phyloP scores from a whole-genome alignment of 2,329 filamentous ascomycete genomes.

The Seiridium cupressi region DNA sequence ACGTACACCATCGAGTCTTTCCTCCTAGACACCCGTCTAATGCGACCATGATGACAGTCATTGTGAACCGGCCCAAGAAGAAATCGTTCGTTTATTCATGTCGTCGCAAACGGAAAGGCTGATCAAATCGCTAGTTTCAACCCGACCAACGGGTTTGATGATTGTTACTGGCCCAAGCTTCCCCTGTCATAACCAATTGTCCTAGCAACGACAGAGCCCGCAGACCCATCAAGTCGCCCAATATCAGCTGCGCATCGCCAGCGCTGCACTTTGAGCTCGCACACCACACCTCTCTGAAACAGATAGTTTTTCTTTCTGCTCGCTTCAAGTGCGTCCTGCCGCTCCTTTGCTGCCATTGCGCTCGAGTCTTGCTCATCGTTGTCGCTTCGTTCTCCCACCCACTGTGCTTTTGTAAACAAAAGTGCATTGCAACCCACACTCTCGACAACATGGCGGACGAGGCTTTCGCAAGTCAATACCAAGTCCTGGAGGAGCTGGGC shows the following conservation, averaged over 20 bases:
- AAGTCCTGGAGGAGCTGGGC: slow-evolving; percentile 93
- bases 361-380: slow-evolving; percentile 11
- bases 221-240: not conserved
- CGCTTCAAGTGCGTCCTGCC: not conserved
- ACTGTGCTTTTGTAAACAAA: not conserved
- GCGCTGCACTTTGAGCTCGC: not conserved
- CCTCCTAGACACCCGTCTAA: slow-evolving; percentile 7
- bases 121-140: not conserved
- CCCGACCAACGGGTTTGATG: not conserved
- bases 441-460: slow-evolving; percentile 51
- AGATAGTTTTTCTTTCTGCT: slow-evolving; percentile 10
- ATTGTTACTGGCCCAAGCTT: slow-evolving; percentile 6
- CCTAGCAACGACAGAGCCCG: not conserved
- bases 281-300: slow-evolving; percentile 2
- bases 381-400: slow-evolving; percentile 8
- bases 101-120: slow-evolving; percentile 20
- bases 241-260: not conserved
- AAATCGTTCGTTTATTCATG: slow-evolving; percentile 11
- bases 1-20: slow-evolving; percentile 12
- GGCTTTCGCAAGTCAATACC: slow-evolving; percentile 80
- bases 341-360: slow-evolving; percentile 14
- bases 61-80: slow-evolving; percentile 15
- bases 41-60: slow-evolving; percentile 20
- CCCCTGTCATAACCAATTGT: not conserved
- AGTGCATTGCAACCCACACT: slow-evolving; percentile 11